Evolutionary conservation across 2,329 filamentous ascomycete species (phyloP).

Genomic region (Fusarium odoratissimum): DNA sequence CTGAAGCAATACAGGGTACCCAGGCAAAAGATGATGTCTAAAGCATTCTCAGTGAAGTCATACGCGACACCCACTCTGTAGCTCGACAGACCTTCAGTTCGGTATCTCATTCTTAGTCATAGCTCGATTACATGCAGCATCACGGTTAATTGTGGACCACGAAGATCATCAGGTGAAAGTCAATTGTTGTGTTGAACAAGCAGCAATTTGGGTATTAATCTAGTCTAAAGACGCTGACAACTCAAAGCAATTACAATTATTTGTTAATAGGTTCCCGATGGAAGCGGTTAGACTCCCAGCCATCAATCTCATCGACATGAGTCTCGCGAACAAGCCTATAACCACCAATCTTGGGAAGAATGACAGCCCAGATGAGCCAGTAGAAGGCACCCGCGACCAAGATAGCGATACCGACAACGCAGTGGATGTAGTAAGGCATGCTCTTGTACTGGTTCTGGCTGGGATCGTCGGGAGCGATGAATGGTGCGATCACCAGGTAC

Average conservation of each 20-base stretch:
- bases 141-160: neutral
- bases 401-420: conserved; percentile 66
- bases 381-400: conserved; percentile 65
- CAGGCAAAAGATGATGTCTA: neutral
- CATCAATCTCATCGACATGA: conserved; percentile 67
- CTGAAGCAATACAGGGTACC: neutral
- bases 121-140: neutral
- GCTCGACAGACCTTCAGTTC: neutral
- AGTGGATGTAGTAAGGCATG: conserved; percentile 69
- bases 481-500: conserved; percentile 70
- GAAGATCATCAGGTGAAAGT: neutral
- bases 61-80: neutral
- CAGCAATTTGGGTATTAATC: conserved; percentile 23
- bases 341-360: conserved; percentile 62
- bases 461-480: conserved; percentile 62
- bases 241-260: conserved; percentile 1
- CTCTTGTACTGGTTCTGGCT: conserved; percentile 63
- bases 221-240: conserved; percentile 7
- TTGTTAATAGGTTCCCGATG: conserved; percentile 52
- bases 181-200: conserved; percentile 2
- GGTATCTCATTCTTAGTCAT: neutral
- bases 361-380: conserved; percentile 66
- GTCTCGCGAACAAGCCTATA: conserved; percentile 69
- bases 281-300: conserved; percentile 71
- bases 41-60: neutral